Conservation (phyloP, 2,329 filamentous ascomycete species). For the Aspergillus vadensis region DNA sequence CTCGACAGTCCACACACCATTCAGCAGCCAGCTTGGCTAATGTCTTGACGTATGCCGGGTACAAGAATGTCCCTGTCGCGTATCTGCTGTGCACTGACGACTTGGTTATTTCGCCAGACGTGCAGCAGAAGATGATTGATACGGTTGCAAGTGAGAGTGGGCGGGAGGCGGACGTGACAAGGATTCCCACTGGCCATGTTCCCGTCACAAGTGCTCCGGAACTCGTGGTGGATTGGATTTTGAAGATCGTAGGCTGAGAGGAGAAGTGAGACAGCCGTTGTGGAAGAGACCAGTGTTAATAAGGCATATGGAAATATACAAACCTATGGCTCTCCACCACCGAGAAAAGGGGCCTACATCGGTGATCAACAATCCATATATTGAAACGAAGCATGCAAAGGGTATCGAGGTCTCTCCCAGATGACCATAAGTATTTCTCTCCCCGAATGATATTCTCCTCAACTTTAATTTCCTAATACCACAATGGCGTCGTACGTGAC, state of each 20-base stretch:
- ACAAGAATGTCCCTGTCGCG: background rate
- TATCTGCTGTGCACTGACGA: conserved; percentile 2
- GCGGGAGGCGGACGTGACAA: conserved; percentile 2
- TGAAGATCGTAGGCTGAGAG: background rate
- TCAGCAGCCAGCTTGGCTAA: background rate
- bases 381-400: too few species aligned
- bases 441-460: too few species aligned
- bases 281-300: too few species aligned
- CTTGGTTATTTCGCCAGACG: background rate
- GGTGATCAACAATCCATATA: too few species aligned
- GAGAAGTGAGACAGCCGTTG: background rate
- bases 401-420: too few species aligned
- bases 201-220: background rate
- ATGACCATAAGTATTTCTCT: too few species aligned
- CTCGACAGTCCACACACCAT: background rate
- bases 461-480: rapidly evolving
- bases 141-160: background rate
- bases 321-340: too few species aligned
- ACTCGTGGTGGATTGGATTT: background rate
- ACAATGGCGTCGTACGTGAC: too few species aligned
- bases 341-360: too few species aligned
- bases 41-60: conserved; percentile 2
- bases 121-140: background rate
- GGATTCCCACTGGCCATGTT: background rate
- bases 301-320: too few species aligned